Percentiles rank a stretch among this genome's conserved stretches.
Evolutionary conservation across 371 early-diverging fungal species (phyloP).

Genomic region (Parasitella parasitica): DNA sequence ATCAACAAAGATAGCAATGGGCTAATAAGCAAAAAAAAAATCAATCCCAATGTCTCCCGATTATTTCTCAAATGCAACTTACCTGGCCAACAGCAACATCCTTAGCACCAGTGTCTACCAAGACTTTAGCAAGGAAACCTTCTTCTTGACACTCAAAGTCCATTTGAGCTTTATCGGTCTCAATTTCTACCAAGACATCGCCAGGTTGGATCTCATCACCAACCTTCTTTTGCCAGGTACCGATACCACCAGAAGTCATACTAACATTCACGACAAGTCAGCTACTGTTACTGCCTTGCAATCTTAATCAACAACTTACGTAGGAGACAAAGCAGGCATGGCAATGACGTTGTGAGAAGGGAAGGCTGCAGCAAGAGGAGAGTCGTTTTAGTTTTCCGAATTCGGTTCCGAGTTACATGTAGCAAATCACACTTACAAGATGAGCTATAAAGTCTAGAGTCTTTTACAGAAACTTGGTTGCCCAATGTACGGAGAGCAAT

Average conservation of each 20-base stretch:
- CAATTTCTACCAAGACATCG: constrained; percentile 96
- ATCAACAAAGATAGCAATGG: constrained; percentile 92
- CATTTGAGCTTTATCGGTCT: constrained; percentile 99
- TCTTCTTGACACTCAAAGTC: constrained; percentile 99
- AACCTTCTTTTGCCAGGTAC: constrained; percentile 92
- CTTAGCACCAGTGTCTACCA: constrained; percentile 84
- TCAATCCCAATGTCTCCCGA: background rate
- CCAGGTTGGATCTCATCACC: constrained; percentile 93
- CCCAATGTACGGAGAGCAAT: constrained; percentile 50
- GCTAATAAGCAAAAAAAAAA: constrained; percentile 42
- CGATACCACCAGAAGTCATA: constrained; percentile 97
- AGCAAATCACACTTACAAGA: constrained; percentile 52
- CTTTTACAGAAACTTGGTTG: constrained; percentile 32
- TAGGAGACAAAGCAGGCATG: constrained; percentile 99
- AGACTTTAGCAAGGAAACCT: constrained; percentile 94
- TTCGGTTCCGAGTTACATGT: background rate
- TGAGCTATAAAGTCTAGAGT: constrained; percentile 57
- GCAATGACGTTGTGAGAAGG: constrained; percentile 89
- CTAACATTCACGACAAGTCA: constrained; percentile 9
- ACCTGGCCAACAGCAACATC: constrained; percentile 80
- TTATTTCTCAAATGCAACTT: background rate
- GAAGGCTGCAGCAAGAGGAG: no score
- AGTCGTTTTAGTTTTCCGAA: background rate
- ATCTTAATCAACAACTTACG: constrained; percentile 44
- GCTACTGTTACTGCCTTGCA: background rate